Base-by-base conservation (phyloP, 805 yeast species). In the Jamesozyma piceae region DNA sequence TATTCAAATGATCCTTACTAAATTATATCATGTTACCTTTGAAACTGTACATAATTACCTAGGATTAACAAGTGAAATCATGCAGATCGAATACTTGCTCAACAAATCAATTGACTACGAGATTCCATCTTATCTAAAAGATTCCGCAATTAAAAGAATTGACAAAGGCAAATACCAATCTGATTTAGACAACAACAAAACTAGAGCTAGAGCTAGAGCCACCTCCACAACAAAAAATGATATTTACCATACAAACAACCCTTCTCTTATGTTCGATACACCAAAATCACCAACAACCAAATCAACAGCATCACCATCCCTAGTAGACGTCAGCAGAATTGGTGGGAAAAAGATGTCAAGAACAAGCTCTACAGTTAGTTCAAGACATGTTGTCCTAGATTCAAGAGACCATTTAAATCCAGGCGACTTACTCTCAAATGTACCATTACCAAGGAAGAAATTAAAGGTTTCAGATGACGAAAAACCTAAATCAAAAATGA, bases 21-120 rank as follows among this genome's bases (percentile, higher is more conserved):
- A 95, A 48, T 70, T 92, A 41, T 86, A 87, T 58, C 75, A 94
- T 50, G 96, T 92, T 8, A 90, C 97, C 0, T 79, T 90, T 62
- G 89, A 85, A 55, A 85, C 97, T 0, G 85, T 92, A 9, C 92
- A 89, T 58, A 74, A 77, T 48, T 92, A 90, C 59, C 67, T 90
- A 38, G 96, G 95, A 0, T 64, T 90, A 19, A 87, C 97, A 0
- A 67, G 74, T 17, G 95, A 88, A 53, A 78, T 90, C 26, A 73
- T 84, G 53, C 77, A 80, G 43, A 79, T 90, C 15, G 98, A 90
- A 55, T 63, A 74, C 5, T 67, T 70, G 21, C 65, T 87, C 35
- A 90, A 89, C 56, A 62, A 67, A 11, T 58, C 63, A 14, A 63
- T 71, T 0, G 52, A 65, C 18, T 62, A 65, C 42, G 74, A 72